Evolutionary conservation across 345 rosid genomes (phyloP).

Genomic region (Sonneratia alba): DNA sequence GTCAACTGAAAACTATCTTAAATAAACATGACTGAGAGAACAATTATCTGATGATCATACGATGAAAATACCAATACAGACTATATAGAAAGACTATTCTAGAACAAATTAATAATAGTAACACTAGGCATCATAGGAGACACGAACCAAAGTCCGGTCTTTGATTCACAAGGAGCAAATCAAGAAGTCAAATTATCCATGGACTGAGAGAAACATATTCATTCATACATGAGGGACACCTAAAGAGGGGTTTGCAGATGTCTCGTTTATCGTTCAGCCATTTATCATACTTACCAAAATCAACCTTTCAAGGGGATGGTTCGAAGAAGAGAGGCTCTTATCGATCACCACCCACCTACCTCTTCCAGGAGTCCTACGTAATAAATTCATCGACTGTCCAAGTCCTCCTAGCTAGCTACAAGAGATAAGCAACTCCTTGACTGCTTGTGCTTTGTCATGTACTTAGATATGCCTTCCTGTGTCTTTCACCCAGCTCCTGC

Average conservation of each 20-base stretch:
- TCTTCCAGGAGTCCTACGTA: constrained; percentile 89
- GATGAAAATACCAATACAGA: too few relatives aligned
- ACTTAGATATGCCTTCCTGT: constrained; percentile 63
- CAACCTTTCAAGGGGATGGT: not conserved
- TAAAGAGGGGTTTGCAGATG: too few relatives aligned
- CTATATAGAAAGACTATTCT: too few relatives aligned
- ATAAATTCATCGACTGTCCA: constrained; percentile 78
- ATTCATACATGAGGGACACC: not conserved
- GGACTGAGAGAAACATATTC: not conserved
- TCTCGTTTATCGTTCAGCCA: not conserved
- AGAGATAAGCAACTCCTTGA: constrained; percentile 36
- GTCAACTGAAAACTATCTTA: too few relatives aligned
- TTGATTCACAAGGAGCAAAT: not conserved
- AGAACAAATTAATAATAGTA: not conserved
- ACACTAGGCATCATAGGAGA: not conserved
- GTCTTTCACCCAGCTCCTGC: constrained; percentile 21
- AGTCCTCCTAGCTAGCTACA: not conserved
- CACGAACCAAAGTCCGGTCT: not conserved
- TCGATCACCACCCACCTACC: constrained; percentile 87
- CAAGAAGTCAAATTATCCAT: not conserved
- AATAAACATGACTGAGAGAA: too few relatives aligned
- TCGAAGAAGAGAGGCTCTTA: too few relatives aligned
- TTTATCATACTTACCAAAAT: not conserved
- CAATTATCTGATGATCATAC: too few relatives aligned
- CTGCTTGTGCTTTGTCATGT: constrained; percentile 76